Base-by-base conservation (phyloP, 2,329 filamentous ascomycete genomes). In the Penicillium sp. region DNA sequence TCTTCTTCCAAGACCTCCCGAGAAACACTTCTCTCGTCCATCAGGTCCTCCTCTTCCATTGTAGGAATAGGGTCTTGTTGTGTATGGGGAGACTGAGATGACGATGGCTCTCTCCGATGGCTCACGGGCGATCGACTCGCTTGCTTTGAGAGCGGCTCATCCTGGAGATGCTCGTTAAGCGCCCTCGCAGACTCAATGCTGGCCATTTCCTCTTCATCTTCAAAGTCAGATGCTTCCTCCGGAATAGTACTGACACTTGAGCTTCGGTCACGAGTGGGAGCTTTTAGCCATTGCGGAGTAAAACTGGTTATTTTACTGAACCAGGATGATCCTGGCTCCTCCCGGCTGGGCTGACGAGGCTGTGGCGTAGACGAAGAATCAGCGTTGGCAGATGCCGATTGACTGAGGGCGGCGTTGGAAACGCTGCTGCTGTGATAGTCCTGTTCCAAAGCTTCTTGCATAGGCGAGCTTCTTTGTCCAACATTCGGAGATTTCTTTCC, bases 261-360 rank as follows among this genome's bases (percentile, higher is more conserved):
- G 28, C 59, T 61, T 25, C 56, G 56, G 33, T 56, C 57, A 42
- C 57, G 56, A 5, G 46, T 44, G 10, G 70, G 70, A n/a, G 69
- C 68, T 65, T 67, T 71, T 48, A 73, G 51, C 70, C 70, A 73
- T 51, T 63, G 60, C 16, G 70, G 70, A 2, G 70, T 73, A 31
- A 73, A 59, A 58, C 62, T 71, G 25, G 68, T 68, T 22, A 73
- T 67, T 56, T 57, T 69, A 50, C 68, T 65, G 48, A 74, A 73
- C 74, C 72, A 76, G 55, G 73, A 71, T 58, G 71, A 69, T 49
- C 65, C 64, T 50, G 61, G 67, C n/a, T 46, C 60, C 35, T 62
- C 57, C 33, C 38, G 56, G 38, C 51, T 58, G 19, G 55, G 47
- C 19, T 55, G 59, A 25, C 45, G 63, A 46, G 47, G 59, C 26